These are phyloP conservation scores for Pythium volutum DNA, from an alignment of 352 stramenopile species.

Conservation along the genomic window DNA sequence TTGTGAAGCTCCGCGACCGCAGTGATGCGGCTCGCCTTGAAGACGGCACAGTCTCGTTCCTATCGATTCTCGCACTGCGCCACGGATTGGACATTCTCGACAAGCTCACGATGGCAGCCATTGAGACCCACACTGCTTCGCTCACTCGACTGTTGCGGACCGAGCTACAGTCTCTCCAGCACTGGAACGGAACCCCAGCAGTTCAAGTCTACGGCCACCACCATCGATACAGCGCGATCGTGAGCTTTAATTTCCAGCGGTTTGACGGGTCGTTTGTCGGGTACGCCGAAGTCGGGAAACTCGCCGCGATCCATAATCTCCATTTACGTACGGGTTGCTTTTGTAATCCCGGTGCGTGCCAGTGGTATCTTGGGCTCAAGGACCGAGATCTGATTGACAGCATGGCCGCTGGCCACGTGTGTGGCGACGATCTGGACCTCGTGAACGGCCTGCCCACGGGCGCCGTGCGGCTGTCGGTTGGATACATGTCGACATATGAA, in stretches of 20 bases:
- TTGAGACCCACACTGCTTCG: slow-evolving; percentile 46
- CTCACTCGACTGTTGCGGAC: slow-evolving; percentile 41
- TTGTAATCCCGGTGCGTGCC: slow-evolving; percentile 77
- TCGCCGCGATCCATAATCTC: slow-evolving; percentile 66
- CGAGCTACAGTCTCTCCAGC: slow-evolving; percentile 33
- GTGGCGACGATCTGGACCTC: slow-evolving; percentile 66
- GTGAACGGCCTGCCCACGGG: slow-evolving; percentile 63
- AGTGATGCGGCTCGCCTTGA: slow-evolving; percentile 34
- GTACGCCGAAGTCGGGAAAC: slow-evolving; percentile 65
- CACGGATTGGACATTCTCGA: slow-evolving; percentile 50
- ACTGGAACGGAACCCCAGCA: slow-evolving; percentile 48
- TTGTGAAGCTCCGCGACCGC: slow-evolving; percentile 31
- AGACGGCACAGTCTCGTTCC: slow-evolving; percentile 67
- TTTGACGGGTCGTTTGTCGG: slow-evolving; percentile 57
- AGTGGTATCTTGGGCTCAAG: slow-evolving; percentile 53
- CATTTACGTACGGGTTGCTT: slow-evolving; percentile 75
- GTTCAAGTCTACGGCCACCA: slow-evolving; percentile 59
- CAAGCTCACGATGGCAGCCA: slow-evolving; percentile 39
- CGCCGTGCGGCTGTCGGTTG: slow-evolving; percentile 62
- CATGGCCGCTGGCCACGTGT: slow-evolving; percentile 63
- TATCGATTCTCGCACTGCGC: slow-evolving; percentile 55
- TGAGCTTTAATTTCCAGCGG: slow-evolving; percentile 64
- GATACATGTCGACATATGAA: slow-evolving; percentile 78
- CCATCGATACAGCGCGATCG: slow-evolving; percentile 26
- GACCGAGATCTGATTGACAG: slow-evolving; percentile 50